These are phyloP conservation scores for Pleurotus citrinopileatus DNA, from an alignment of 768 basidiomycete genomes.

Conservation along the genomic window DNA sequence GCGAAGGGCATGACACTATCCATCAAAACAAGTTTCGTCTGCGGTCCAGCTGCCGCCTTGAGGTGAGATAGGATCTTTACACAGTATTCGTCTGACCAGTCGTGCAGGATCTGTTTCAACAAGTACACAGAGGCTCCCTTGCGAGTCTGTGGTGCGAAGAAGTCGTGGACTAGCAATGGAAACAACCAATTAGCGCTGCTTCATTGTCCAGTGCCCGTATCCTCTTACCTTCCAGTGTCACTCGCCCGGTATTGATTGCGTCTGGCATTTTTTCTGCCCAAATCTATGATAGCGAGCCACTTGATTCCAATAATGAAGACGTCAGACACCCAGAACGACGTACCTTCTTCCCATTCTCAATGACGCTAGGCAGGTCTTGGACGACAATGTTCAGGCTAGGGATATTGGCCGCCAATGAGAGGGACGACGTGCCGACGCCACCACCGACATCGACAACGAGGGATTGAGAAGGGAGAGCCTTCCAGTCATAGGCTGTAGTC, in stretches of 20 bases:
- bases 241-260: conserved; percentile 17
- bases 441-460: conserved; percentile 53
- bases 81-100: conserved; percentile 55
- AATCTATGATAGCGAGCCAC: conserved; percentile 1
- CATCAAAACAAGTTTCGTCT: conserved; percentile 37
- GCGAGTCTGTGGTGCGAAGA: conserved; percentile 37
- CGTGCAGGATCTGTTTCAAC: conserved; percentile 57
- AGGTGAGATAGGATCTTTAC: conserved; percentile 34
- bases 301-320: neutral
- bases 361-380: conserved; percentile 44
- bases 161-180: neutral
- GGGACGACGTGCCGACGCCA: conserved; percentile 37
- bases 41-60: conserved; percentile 31
- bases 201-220: no score
- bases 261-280: conserved; percentile 8
- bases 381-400: conserved; percentile 37
- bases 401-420: conserved; percentile 19
- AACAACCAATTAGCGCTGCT: no score
- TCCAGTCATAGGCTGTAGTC: conserved; percentile 43
- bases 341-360: conserved; percentile 35
- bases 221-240: conserved; percentile 28
- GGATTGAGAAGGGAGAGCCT: conserved; percentile 32
- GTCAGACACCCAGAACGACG: neutral
- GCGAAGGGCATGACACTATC: conserved; percentile 37
- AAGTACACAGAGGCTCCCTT: conserved; percentile 47